Evolutionary conservation across 2,329 filamentous ascomycete genomes (phyloP).

Genomic region (Xylariaceae sp.): DNA sequence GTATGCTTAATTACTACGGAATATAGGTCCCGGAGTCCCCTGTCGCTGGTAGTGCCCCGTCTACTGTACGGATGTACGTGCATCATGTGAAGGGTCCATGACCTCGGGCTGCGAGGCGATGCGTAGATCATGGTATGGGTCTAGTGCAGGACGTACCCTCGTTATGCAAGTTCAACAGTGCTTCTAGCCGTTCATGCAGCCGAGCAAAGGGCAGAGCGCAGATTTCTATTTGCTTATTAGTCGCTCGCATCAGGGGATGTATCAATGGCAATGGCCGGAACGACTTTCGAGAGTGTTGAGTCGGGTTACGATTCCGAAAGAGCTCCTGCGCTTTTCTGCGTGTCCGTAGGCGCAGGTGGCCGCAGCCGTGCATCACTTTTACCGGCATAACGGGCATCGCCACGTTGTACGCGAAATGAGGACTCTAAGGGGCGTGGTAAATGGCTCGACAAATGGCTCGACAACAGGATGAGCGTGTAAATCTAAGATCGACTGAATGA

Average conservation of each 20-base stretch:
- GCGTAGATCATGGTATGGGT: slow-evolving; percentile 1
- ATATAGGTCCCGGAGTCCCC: slow-evolving; percentile 4
- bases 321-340: slow-evolving; percentile 18
- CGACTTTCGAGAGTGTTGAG: slow-evolving; percentile 11
- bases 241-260: slow-evolving; percentile 9
- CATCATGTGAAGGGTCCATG: slow-evolving; percentile 2
- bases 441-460: background rate
- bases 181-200: slow-evolving; percentile 29
- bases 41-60: background rate
- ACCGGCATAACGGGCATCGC: slow-evolving; percentile 29
- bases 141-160: background rate
- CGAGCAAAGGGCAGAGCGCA: slow-evolving; percentile 14
- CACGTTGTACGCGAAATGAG: slow-evolving; percentile 20
- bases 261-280: slow-evolving; percentile 1
- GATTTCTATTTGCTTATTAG: slow-evolving; percentile 20
- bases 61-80: background rate
- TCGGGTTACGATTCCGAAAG: slow-evolving; percentile 26
- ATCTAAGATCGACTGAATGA: background rate
- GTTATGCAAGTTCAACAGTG: slow-evolving; percentile 15
- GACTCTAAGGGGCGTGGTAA: slow-evolving; percentile 1
- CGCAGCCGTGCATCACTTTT: slow-evolving; percentile 28
- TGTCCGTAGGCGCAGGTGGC: slow-evolving; percentile 19
- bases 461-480: background rate
- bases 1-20: slow-evolving; percentile 5
- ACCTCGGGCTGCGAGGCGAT: slow-evolving; percentile 2